Evolutionary conservation across 495 filamentous ascomycete species (phyloP), one percentile per base, ranked within the genome.

Genomic region (Bacidia rubella): DNA sequence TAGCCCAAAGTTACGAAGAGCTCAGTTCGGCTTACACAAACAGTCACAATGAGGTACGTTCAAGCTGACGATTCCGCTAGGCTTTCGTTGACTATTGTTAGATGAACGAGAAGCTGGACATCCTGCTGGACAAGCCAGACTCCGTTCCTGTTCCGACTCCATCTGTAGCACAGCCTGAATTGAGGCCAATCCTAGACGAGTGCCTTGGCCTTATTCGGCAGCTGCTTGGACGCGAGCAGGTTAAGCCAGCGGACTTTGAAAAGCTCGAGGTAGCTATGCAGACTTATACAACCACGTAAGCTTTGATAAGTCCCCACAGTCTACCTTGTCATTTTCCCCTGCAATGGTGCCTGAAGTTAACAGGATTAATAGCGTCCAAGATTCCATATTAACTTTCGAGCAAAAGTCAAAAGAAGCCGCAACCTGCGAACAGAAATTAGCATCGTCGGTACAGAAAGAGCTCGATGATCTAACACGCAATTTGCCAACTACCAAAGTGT

Each of bases 141-240:
- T 27, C 44, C 9, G 29, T 15, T 3, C 19, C 39, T 12, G 27
- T 32, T 41, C 21, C 41, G 10, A 20, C 26, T 15, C 12, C 35
- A 24, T 22, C 52, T 15, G 11, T 56, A 48, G 3, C 17, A 22
- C 11, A 49, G 44, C 23, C n/a, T 23, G 0, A 35, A 15, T 15
- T 59, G 2, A 50, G n/a, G 7, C 46, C 54, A 27, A 25, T 48
- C 27, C 39, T 60, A 15, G 55, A 55, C 39, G 46, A 60, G 42
- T 57, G 55, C 22, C 20, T 57, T 12, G 5, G 7, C 32, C 27
- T 60, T 2, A 27, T 60, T 3, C n/a, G 50, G 17, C 27, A 40
- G 21, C 41, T 60, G 19, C 47, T 15, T 23, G 24, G 57, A 10
- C 17, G 27, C 4, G 51, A 54, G 22, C 21, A 11, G 25, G 27